A percentile compares a stretch with the other conserved stretches of the same genome.
These are phyloP conservation scores for Theobroma grandiflorum DNA, from an alignment of 441 rosid genomes.

Conservation along the genomic window DNA sequence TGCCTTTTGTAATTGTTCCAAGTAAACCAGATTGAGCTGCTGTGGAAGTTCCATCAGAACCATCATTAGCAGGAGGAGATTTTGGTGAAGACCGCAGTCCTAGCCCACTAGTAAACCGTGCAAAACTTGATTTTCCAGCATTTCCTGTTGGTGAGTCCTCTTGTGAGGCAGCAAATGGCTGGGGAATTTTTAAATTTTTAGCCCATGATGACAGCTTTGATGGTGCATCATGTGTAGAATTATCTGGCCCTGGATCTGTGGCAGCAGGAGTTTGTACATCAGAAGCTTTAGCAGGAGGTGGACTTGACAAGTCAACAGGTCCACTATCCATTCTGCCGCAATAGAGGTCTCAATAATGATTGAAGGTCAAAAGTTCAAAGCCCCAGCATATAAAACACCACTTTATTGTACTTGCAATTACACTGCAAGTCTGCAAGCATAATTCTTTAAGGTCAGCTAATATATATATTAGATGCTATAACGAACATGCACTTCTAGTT, in stretches of 20 bases:
- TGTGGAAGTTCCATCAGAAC: slow-evolving; percentile 56
- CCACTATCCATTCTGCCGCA: slow-evolving; percentile 51
- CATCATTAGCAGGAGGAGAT: slow-evolving; percentile 64
- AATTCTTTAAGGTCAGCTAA: neutral
- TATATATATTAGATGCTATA: neutral
- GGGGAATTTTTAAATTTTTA: slow-evolving; percentile 84
- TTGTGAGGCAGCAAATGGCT: slow-evolving; percentile 62
- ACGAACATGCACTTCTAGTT: neutral
- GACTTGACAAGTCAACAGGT: slow-evolving; percentile 53
- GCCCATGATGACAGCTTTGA: slow-evolving; percentile 90
- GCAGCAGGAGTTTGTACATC: slow-evolving; percentile 47
- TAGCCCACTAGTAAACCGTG: slow-evolving; percentile 84
- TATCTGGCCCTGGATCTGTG: slow-evolving; percentile 47
- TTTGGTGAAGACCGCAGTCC: slow-evolving; percentile 83
- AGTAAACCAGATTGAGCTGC: slow-evolving; percentile 69
- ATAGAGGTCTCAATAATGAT: slow-evolving; percentile 27
- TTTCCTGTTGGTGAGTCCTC: slow-evolving; percentile 61
- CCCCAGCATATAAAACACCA: slow-evolving; percentile 24
- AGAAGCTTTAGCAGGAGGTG: slow-evolving; percentile 49
- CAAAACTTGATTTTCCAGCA: slow-evolving; percentile 72
- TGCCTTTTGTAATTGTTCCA: slow-evolving; percentile 85
- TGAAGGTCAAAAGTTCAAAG: slow-evolving; percentile 31
- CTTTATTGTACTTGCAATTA: slow-evolving; percentile 5
- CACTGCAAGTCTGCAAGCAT: slow-evolving; percentile 24
- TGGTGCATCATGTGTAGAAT: slow-evolving; percentile 56